Evolutionary conservation across 2,329 filamentous ascomycete genomes (phyloP), one percentile per base, ranked within the genome.

Genomic region (Pseudocercospora musae): DNA sequence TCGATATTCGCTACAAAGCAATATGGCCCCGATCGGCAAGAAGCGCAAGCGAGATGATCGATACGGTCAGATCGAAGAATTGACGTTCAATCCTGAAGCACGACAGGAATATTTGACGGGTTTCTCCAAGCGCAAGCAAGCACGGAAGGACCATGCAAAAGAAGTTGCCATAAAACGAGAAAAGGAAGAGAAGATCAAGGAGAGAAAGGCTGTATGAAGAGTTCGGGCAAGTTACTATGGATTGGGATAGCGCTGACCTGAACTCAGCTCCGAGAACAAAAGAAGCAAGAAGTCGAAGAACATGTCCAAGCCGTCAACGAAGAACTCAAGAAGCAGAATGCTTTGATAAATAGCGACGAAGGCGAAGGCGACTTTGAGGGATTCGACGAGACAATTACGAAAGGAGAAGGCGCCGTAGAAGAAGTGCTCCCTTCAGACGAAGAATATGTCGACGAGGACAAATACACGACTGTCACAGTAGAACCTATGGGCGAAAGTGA

Each of bases 361-460:
- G 59, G 66, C 11, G 72, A 74, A 11, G 69, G 68, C 7, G 78
- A 66, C 8, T 69, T 65, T 52, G 60, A 58, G 6, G 70, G 67
- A 0, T 64, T 68, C n/a, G 65, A 67, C 1, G n/a, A 52, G 11
- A 48, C 44, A 8, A 63, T 62, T 13, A 18, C 53, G 27, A 58
- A 58, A 25, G 58, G 60, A 33, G 62, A 64, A 56, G 65, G 23
- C 44, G 48, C 31, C 21, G 58, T 63, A 25, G 67, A 60, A 23
- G 66, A 69, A 40, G 65, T 65, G n/a, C 60, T 69, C 0, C 62
- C 64, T 5, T 64, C 62, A 69, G 90, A 96, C 75, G 92, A 94
- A 69, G 92, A 98, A 76, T 99, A 97, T 78, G 86, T 97, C 68
- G 95, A 99, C 76, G 95, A 98, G 75, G 94, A 97, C 76, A 90